Percentiles rank a stretch among this genome's conserved stretches.
phyloP scores from a whole-genome alignment of 2,329 filamentous ascomycete species.

The Albophoma yamanashiensis region DNA sequence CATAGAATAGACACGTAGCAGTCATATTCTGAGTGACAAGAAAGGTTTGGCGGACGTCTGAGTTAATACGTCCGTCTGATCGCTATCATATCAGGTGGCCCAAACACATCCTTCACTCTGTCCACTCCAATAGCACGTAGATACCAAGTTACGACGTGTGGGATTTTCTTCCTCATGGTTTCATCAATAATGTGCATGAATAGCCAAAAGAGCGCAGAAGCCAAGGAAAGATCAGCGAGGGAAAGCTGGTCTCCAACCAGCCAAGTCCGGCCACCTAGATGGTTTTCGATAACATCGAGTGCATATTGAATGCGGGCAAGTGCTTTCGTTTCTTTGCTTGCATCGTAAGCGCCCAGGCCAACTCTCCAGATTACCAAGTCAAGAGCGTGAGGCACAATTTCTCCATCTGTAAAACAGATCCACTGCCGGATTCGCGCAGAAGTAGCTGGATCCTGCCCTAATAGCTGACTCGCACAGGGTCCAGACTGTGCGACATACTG shows the following conservation, averaged over 20 bases:
- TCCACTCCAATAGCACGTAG: background rate
- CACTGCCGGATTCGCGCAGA: slow-evolving; percentile 1
- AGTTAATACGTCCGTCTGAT: background rate
- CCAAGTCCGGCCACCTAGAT: background rate
- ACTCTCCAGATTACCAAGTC: slow-evolving; percentile 2
- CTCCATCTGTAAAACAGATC: slow-evolving; percentile 1
- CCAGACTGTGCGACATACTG: background rate
- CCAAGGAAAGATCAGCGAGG: background rate
- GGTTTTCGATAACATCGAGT: background rate
- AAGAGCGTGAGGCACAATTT: background rate
- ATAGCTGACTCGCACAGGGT: background rate
- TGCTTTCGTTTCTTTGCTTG: background rate
- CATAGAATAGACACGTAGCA: too few species aligned
- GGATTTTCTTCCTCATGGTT: background rate
- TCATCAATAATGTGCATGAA: background rate
- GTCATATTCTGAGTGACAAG: too few species aligned
- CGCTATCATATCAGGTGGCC: background rate
- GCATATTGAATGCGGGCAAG: background rate
- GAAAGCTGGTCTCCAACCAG: slow-evolving; percentile 1
- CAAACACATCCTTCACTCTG: background rate
- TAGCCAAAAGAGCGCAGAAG: background rate
- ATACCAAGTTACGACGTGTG: background rate
- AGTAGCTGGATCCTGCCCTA: background rate
- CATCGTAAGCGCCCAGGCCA: background rate
- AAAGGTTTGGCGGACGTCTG: too few species aligned